Evolutionary conservation across 192 early-diverging fungal genomes (phyloP).

Genomic region (Entophlyctis luteolus): DNA sequence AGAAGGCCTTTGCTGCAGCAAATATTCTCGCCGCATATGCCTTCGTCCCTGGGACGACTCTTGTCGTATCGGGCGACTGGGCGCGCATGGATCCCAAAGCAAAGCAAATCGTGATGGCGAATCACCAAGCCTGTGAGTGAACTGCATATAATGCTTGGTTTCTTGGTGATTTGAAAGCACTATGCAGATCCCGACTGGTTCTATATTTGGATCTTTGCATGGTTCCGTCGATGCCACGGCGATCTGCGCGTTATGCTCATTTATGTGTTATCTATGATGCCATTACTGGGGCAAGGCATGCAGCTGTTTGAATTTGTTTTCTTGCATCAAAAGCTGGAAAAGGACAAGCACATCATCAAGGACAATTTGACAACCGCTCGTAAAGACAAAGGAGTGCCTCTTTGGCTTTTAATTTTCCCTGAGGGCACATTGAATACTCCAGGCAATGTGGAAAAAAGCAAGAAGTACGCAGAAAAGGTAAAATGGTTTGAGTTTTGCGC

Average conservation of each 20-base stretch:
- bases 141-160: conserved; percentile 37
- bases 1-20: conserved; percentile 34
- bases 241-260: conserved; percentile 89
- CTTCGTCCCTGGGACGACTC: conserved; percentile 32
- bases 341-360: conserved; percentile 63
- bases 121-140: conserved; percentile 50
- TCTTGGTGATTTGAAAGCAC: too few species aligned
- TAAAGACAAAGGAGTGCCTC: conserved; percentile 45
- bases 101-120: conserved; percentile 42
- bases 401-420: conserved; percentile 92
- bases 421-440: conserved; percentile 90
- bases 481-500: neutral
- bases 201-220: conserved; percentile 54
- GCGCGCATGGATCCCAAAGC: conserved; percentile 17
- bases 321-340: conserved; percentile 77
- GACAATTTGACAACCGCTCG: conserved; percentile 42
- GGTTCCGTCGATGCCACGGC: conserved; percentile 53
- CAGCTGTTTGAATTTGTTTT: conserved; percentile 94
- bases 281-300: conserved; percentile 86
- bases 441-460: conserved; percentile 64
- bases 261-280: conserved; percentile 70
- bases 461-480: conserved; percentile 63
- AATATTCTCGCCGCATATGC: conserved; percentile 33
- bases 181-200: conserved; percentile 48
- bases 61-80: conserved; percentile 45